Base-by-base conservation (phyloP, 192 early-diverging fungal genomes). In the Jimgerdemannia flammicorona region DNA sequence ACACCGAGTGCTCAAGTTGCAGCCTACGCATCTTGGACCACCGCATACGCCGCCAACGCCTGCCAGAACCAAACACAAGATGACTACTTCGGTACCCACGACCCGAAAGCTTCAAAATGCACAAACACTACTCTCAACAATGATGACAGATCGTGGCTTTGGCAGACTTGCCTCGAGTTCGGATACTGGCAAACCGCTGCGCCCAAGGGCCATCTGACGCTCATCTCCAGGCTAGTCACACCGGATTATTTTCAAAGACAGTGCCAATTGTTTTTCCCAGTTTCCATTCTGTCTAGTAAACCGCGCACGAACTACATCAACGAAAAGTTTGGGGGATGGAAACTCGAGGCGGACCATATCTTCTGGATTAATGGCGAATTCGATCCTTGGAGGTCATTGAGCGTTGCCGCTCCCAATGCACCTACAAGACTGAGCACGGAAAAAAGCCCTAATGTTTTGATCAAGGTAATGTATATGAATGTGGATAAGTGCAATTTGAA, bases 161-260 rank as follows among this genome's bases (percentile, higher is more conserved):
- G 88, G 81, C 92, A 92, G 67, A 87, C 84, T 8, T 94, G 92
- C 72, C 90, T 85, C 69, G 88, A 94, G 76, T 88, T 91, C 63
- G 92, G 89, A 3, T 94, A 90, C 75, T 88, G 88, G 75, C 92
- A 91, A 79, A 76, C 73, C 18, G 78, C 78, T 10, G 83, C 84
- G 8, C 82, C 84, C 0, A 83, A 65, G 29, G 63, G 17, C 8
- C 41, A 64, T 10, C 71, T 72, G 20, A 83, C 87, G 18, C 71
- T 80, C 54, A 78, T 84, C 29, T 78, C 86, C 70, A 75, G 80
- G 44, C 79, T 84, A 14, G 79, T 80, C 70, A 40, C 63, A 44
- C 4, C 39, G 19, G 66, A 74, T 17, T 78, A 79, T 73, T 72
- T 63, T 44, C 20, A 69, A 19, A 18, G n/a, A 10, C 54, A 67